Conservation (phyloP, 495 filamentous ascomycete species). For the Podospora anserina region DNA sequence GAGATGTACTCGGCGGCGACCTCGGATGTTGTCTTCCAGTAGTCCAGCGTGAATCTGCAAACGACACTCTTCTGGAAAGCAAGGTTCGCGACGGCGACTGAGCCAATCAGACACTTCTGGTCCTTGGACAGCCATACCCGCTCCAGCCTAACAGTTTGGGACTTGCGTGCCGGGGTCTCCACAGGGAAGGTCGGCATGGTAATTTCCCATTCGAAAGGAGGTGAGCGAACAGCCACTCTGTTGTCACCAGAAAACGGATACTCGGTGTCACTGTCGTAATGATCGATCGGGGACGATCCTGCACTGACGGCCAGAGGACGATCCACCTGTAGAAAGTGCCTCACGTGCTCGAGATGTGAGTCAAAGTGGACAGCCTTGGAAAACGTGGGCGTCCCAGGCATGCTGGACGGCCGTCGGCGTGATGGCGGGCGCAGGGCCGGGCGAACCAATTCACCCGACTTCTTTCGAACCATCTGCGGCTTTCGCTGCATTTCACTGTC, state of each 20-base stretch:
- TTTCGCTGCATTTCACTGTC: slow-evolving; percentile 63
- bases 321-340: slow-evolving; percentile 92
- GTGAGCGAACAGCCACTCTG: slow-evolving; percentile 37
- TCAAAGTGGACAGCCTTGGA: slow-evolving; percentile 96
- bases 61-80: slow-evolving; percentile 85
- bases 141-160: slow-evolving; percentile 71
- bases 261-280: slow-evolving; percentile 74
- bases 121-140: slow-evolving; percentile 81
- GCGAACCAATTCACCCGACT: slow-evolving; percentile 93
- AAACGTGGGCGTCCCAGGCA: slow-evolving; percentile 95
- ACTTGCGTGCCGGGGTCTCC: slow-evolving; percentile 60
- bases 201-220: slow-evolving; percentile 83
- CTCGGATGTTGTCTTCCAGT: slow-evolving; percentile 97
- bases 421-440: slow-evolving; percentile 80
- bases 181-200: slow-evolving; percentile 76
- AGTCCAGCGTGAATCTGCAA: slow-evolving; percentile 91
- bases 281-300: slow-evolving; percentile 88
- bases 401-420: slow-evolving; percentile 80
- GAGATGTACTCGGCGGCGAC: slow-evolving; percentile 82
- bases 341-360: slow-evolving; percentile 86
- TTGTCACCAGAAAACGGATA: slow-evolving; percentile 75
- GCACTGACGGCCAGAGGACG: slow-evolving; percentile 92
- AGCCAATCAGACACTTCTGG: slow-evolving; percentile 78
- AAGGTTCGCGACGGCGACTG: slow-evolving; percentile 79
- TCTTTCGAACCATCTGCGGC: slow-evolving; percentile 91